Base-by-base conservation (phyloP, 2,329 filamentous ascomycete genomes). In the Cytospora chrysosperma region DNA sequence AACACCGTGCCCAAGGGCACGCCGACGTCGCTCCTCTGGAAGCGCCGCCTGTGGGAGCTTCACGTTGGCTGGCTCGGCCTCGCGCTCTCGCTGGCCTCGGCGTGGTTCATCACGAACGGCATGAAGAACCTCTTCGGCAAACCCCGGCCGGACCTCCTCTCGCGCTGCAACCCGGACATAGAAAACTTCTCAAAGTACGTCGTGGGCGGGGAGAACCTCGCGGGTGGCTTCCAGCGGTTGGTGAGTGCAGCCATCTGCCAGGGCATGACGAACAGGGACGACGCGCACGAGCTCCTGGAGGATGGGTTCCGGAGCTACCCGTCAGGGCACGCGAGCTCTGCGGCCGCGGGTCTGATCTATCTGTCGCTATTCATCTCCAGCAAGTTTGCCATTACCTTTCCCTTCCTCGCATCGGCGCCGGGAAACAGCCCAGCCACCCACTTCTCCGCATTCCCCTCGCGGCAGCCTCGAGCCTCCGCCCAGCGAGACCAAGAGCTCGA, bases 221-320 rank as follows among this genome's bases (percentile, higher is more conserved):
- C 79, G 24, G 79, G 81, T 26, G 82, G 83, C 2, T 88, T 89
- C 68, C 83, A 86, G 59, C 61, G 58, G 8, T 79, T 97, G 19
- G 92, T 96, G 52, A 86, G 84, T n/a, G 87, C 86, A 61, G 79
- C 78, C 24, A 96, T 97, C 63, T 97, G 94, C 81, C 81, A 76
- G 58, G 87, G 90, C 68, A 81, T 80, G 0, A 37, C 49, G 19
- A 26, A 51, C n/a, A 60, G 37, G 19, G 15, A 12, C 19, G 84
- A 93, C 73, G 75, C 74, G 19, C 72, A 80, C 54, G 79, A 81
- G n/a, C 21, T 65, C 21, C 80, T 92, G 56, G 79, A 92, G 58
- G 92, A 96, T 72, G 93, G 91, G 1, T 97, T 97, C 77, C 85
- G 90, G 53, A 93, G 90, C 70, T 97, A 93, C 69, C 90, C 90